These are phyloP conservation scores for Kwoniella sp. DNA, from an alignment of 768 basidiomycete genomes.

Conservation along the genomic window DNA sequence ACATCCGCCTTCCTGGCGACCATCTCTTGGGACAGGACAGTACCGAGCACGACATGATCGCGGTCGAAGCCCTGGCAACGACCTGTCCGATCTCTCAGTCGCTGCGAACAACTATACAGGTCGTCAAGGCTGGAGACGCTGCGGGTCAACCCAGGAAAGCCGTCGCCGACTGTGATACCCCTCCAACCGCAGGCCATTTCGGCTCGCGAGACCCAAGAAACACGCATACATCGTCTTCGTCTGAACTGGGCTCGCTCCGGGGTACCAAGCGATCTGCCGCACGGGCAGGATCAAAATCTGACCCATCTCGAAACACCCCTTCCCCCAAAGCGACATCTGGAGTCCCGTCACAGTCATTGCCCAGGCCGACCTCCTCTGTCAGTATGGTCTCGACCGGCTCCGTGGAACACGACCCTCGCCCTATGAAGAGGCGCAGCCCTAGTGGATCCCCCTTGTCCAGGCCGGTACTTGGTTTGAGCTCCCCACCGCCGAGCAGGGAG, in stretches of 20 bases:
- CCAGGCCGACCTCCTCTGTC: slow-evolving; percentile 17
- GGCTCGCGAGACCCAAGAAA: too few relatives aligned
- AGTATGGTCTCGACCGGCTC: slow-evolving; percentile 14
- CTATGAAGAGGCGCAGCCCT: slow-evolving; percentile 20
- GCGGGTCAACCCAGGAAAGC: slow-evolving; percentile 39
- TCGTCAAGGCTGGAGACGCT: slow-evolving; percentile 34
- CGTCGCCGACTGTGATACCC: background rate
- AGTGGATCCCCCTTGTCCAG: slow-evolving; percentile 5
- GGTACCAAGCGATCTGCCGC: slow-evolving; percentile 33
- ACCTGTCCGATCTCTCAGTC: too few relatives aligned
- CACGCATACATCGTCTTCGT: background rate
- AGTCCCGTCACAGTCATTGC: slow-evolving; percentile 1
- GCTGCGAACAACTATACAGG: too few relatives aligned
- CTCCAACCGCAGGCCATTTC: too few relatives aligned
- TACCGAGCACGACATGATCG: too few relatives aligned
- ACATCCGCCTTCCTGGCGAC: too few relatives aligned
- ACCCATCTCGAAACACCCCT: background rate
- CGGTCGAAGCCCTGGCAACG: too few relatives aligned
- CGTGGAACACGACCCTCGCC: slow-evolving; percentile 25
- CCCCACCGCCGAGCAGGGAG: slow-evolving; percentile 36
- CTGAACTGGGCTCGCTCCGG: too few relatives aligned
- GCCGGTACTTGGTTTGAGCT: slow-evolving; percentile 21
- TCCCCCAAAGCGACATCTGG: slow-evolving; percentile 10
- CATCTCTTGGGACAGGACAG: too few relatives aligned
- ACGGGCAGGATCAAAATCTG: slow-evolving; percentile 12